Conservation (phyloP, 176 grass and related monocot genomes). For the Ensete ventricosum region DNA sequence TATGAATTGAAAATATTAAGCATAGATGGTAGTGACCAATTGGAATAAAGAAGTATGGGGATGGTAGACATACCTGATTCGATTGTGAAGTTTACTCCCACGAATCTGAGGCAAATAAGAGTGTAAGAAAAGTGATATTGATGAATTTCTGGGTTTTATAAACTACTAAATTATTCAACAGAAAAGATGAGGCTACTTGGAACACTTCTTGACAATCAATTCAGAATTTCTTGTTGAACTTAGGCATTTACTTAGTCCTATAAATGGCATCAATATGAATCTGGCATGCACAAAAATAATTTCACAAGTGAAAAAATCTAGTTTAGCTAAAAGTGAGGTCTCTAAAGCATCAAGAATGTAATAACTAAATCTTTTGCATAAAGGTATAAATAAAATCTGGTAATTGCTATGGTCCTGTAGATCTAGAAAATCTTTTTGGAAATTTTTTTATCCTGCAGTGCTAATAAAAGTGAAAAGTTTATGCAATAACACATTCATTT, state of each 20-base stretch:
- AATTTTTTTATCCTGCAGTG: neutral
- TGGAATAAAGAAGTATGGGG: neutral
- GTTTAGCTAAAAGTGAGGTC: too few relatives aligned
- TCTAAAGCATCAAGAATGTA: too few relatives aligned
- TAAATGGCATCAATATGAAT: too few relatives aligned
- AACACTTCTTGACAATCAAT: too few relatives aligned
- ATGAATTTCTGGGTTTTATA: neutral
- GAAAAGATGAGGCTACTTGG: neutral
- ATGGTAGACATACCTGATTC: constrained; percentile 38
- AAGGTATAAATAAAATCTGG: neutral
- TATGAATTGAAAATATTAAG: too few relatives aligned
- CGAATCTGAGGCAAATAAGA: constrained; percentile 41
- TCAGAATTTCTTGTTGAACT: too few relatives aligned
- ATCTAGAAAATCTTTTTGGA: neutral
- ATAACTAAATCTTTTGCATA: neutral
- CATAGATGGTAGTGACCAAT: neutral
- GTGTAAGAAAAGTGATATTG: neutral
- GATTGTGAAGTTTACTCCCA: constrained; percentile 54
- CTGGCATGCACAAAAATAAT: too few relatives aligned
- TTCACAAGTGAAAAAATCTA: too few relatives aligned
- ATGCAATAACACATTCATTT: neutral
- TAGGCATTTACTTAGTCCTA: too few relatives aligned
- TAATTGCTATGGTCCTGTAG: neutral
- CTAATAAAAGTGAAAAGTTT: neutral
- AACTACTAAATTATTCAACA: neutral